A percentile compares a stretch with the other conserved stretches of the same genome.
phyloP scores from a whole-genome alignment of 2,329 filamentous ascomycete genomes.

The Decorospora gaudefroyi region DNA sequence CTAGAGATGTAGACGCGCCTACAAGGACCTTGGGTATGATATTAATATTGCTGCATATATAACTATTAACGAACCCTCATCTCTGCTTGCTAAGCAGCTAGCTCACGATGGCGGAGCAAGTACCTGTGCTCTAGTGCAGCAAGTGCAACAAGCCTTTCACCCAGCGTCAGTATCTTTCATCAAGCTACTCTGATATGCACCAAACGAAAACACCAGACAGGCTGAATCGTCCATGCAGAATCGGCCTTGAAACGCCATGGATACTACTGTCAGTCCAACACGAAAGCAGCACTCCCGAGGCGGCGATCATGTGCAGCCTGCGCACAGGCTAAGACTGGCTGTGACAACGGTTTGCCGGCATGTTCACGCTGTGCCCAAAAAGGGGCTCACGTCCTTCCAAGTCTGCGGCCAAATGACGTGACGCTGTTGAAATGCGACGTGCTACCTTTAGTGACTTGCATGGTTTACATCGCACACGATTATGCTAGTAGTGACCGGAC shows the following conservation, averaged over 20 bases:
- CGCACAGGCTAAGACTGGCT: slow-evolving; percentile 8
- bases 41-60: no score
- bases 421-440: not conserved
- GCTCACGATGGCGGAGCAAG: not conserved
- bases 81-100: not conserved
- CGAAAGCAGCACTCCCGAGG: not conserved
- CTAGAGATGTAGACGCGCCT: no score
- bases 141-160: slow-evolving; percentile 5
- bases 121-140: slow-evolving; percentile 3
- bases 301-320: slow-evolving; percentile 10
- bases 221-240: not conserved
- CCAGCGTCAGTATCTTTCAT: not conserved
- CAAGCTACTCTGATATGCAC: not conserved
- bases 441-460: not conserved
- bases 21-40: no score
- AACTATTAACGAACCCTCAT: not conserved
- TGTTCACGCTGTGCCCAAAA: slow-evolving; percentile 9
- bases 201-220: not conserved
- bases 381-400: not conserved
- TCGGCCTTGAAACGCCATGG: slow-evolving; percentile 5
- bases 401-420: not conserved
- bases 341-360: not conserved
- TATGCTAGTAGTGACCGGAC: not conserved
- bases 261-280: slow-evolving; percentile 1
- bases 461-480: not conserved